Evolutionary conservation across 2,329 filamentous ascomycete genomes (phyloP), one percentile per base, ranked within the genome.

Genomic region (Fusarium aywerte): DNA sequence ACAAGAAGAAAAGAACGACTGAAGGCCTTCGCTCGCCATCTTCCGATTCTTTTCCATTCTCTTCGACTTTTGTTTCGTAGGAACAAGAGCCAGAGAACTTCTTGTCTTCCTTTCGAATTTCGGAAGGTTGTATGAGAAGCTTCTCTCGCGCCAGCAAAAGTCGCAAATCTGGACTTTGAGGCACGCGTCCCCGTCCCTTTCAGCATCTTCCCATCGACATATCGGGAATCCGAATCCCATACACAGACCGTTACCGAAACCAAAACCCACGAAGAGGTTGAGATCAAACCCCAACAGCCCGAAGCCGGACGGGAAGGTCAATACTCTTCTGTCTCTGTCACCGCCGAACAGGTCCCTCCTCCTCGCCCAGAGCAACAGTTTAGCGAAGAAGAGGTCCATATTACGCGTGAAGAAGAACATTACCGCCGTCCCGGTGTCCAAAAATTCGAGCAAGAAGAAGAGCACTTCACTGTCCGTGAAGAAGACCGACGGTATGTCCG

Each of bases 141-240:
- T 88, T 82, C 80, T 84, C 83, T 82, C 79, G 82, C 89, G 84
- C 83, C 82, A 81, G 80, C 75, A 89, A 89, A 91, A 90, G 89
- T 91, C 91, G 92, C 85, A 92, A 97, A 93, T 87, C 94, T 97
- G 94, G 94, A 97, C 92, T 97, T 97, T 96, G 94, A 97, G 92
- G 93, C 94, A 85, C 92, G 93, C 84, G 92, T 97, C 84, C 93
- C 95, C 87, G 96, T 98, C 85, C 95, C 95, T 85, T 97, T 97
- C 90, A 97, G 93, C 92, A 92, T 97, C 91, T 97, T 98, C 90
- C 95, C 95, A 87, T 97, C 93, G 83, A 92, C 93, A 84, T 98
- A 97, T 89, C 89, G 91, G 81, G 85, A 85, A 80, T 80, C 79
- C 77, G 80, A 79, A 70, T 74, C 75, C 67, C 76, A 80, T 71